Percentiles rank a stretch among this genome's conserved stretches.
phyloP scores from a whole-genome alignment of 164 flowering plant species.

The Macadamia tetraphylla region DNA sequence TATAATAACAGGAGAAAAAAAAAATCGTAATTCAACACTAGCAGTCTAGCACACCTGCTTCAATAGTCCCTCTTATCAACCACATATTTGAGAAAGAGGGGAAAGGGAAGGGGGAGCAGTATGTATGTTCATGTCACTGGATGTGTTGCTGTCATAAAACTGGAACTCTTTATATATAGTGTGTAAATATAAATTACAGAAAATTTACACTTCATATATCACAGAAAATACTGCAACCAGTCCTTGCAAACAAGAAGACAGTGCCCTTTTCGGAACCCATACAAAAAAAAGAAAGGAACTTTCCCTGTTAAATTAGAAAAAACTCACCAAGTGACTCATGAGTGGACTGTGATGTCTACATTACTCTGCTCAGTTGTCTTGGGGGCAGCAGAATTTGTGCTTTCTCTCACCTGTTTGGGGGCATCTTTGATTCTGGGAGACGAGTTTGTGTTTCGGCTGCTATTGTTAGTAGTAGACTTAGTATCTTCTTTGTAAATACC shows the following conservation, averaged over 20 bases:
- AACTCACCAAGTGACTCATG: conserved; percentile 30
- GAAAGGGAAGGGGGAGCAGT: neutral
- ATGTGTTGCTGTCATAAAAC: neutral
- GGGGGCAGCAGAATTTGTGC: conserved; percentile 19
- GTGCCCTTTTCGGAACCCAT: neutral
- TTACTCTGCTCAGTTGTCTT: conserved; percentile 28
- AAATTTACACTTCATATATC: conserved; percentile 34
- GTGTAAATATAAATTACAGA: conserved; percentile 20
- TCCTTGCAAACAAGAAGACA: conserved; percentile 10
- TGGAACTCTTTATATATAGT: conserved; percentile 19
- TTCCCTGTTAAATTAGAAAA: conserved; percentile 2
- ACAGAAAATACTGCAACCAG: conserved; percentile 22
- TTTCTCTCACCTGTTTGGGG: conserved; percentile 29
- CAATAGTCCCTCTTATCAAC: neutral
- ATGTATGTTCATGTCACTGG: too few relatives aligned
- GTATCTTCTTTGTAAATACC: conserved; percentile 35
- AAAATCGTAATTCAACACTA: neutral
- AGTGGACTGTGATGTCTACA: conserved; percentile 41
- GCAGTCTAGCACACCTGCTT: neutral
- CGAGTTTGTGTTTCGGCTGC: conserved; percentile 18
- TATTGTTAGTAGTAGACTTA: conserved; percentile 12
- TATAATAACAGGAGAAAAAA: neutral
- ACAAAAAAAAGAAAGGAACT: conserved; percentile 9
- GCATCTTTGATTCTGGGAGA: conserved; percentile 28
- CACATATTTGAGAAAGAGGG: neutral